phyloP scores from a whole-genome alignment of 768 basidiomycete species.

The Lentinus brumalis region DNA sequence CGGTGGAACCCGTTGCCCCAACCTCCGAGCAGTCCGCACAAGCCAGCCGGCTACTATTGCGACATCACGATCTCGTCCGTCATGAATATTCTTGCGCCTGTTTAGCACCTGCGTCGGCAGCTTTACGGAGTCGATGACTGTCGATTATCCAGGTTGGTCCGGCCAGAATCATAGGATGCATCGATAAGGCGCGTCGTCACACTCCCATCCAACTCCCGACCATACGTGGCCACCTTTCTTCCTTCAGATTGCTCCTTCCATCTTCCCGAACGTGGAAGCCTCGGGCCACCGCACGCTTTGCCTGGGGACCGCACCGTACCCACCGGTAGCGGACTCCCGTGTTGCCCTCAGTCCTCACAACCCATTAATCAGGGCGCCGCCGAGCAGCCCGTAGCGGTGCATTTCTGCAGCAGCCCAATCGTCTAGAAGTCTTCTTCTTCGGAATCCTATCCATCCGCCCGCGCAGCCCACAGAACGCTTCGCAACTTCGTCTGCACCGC shows the following conservation, averaged over 20 bases:
- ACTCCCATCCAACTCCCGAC: not conserved
- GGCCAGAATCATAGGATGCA: not conserved
- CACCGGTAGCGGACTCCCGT: not conserved
- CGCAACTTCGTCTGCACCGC: not conserved
- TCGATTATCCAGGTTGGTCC: constrained; percentile 1
- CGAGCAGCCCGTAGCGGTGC: not conserved
- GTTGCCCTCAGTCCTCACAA: not conserved
- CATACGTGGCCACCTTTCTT: not conserved
- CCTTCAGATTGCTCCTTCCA: not conserved
- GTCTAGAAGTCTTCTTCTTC: not conserved
- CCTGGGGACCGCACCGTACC: not conserved
- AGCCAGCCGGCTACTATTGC: not conserved
- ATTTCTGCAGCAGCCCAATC: not conserved
- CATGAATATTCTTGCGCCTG: not conserved
- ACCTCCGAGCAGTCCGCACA: not conserved
- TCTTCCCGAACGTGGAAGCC: not conserved
- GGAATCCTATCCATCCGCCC: not conserved
- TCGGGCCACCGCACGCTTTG: not conserved
- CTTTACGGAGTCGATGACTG: not conserved
- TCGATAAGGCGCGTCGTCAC: constrained; percentile 18
- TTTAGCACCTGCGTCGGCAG: not conserved
- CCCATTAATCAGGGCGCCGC: not conserved
- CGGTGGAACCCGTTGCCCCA: not conserved
- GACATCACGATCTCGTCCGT: not conserved
- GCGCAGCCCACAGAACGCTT: not conserved